Evolutionary conservation across 176 grass and related monocot species (phyloP), one percentile per base, ranked within the genome.

Genomic region (Tillandsia leiboldiana): DNA sequence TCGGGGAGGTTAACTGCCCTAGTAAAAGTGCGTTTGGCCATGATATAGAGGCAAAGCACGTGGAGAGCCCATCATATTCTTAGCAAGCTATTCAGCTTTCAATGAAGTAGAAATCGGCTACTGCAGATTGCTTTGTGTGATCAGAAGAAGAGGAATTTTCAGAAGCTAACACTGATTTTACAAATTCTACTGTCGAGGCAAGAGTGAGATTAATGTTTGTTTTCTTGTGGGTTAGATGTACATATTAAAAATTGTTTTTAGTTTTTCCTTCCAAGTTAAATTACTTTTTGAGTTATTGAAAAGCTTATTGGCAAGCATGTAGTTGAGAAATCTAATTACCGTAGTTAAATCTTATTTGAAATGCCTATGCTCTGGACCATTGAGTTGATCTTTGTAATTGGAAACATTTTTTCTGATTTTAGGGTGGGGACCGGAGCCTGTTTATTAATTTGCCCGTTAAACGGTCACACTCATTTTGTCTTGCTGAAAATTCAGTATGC

Each of bases 1-100:
- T 77, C 2, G 7, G 28, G 33, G 64, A 11, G 14, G 14, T 50
- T 12, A 29, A 61, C 17, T 50, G 51, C 53, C 26, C 75, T 29
- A 62, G 26, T 11, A 52, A 70, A 70, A 53, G 8, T 29, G 22
- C 18, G 24, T 27, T 9, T 12, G 18, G 9, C 18, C 20, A 47
- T 70, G 73, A 84, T 62, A 68, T 66, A 54, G 76, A 71, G 72
- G 78, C 48, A 53, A 86, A 84, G 53, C 72, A 77, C 53, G 49
- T 74, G 54, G 77, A 82, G 66, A 84, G 84, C 69, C 70, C 77
- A n/a, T 77, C 75, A 68, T 68, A 66, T 75, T 20, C 62, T 65
- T 75, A 58, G 15, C 23, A n/a, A n/a, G n/a, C 17, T 74, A 18
- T 59, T 59, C n/a, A 59, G 20, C 15, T 9, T 59, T 59, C 28